A percentile compares a stretch with the other conserved stretches of the same genome.
These are phyloP conservation scores for Aspergillus sp. DNA, from an alignment of 2,329 filamentous ascomycete species.

Conservation along the genomic window DNA sequence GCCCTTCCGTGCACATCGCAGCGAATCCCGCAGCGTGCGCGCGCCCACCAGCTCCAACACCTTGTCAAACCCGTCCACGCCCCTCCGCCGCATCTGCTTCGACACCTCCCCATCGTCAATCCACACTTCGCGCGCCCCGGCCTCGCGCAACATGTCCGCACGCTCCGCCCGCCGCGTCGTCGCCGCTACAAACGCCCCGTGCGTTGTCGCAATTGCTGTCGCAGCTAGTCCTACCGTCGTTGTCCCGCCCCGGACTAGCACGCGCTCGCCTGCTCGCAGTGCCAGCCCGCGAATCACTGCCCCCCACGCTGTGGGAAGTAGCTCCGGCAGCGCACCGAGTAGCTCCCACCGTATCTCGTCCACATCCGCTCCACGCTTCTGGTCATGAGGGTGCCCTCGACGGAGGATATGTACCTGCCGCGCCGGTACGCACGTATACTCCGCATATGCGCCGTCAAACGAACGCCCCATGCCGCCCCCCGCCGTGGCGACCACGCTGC, in stretches of 20 bases:
- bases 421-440: constrained; percentile 46
- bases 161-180: constrained; percentile 41
- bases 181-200: constrained; percentile 29
- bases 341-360: constrained; percentile 37
- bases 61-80: constrained; percentile 40
- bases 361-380: constrained; percentile 10
- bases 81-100: constrained; percentile 27
- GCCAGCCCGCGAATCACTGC: constrained; percentile 39
- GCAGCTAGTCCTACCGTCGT: constrained; percentile 49
- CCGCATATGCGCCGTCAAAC: constrained; percentile 51
- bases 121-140: constrained; percentile 44
- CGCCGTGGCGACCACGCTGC: constrained; percentile 44
- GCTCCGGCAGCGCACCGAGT: constrained; percentile 49
- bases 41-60: constrained; percentile 48
- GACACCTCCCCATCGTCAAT: constrained; percentile 44
- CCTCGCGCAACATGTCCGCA: constrained; percentile 36
- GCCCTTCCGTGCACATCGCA: constrained; percentile 36
- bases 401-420: constrained; percentile 39
- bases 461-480: constrained; percentile 50
- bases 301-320: constrained; percentile 52
- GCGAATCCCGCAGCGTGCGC: constrained; percentile 43
- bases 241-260: constrained; percentile 51
- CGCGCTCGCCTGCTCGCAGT: constrained; percentile 38
- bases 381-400: constrained; percentile 33
- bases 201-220: background rate